Base-by-base conservation (phyloP, 2,329 filamentous ascomycete genomes). In the Triangularia verruculosa region DNA sequence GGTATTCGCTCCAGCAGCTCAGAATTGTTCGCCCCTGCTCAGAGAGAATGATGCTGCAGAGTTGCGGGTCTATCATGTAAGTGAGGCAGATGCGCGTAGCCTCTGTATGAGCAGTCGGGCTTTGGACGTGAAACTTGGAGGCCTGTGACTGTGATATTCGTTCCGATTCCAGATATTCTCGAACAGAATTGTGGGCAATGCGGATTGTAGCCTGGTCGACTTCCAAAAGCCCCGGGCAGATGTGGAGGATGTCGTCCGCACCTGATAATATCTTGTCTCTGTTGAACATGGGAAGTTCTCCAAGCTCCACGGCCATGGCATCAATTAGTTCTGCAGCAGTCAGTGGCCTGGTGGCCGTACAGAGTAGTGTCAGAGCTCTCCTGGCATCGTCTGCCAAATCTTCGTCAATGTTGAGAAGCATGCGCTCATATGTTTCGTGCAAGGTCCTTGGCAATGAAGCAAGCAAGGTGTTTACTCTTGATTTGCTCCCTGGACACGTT, bases 391-490 rank as follows among this genome's bases (percentile, higher is more conserved):
- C 53, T 24, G 13, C 56, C 8, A 32, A 64, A 22, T 57, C 61
- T n/a, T 59, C 34, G 20, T 55, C 57, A 5, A 67, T 74, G 4
- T 62, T 64, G 2, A 51, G 32, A 11, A 76, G 64, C 47, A 78
- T 60, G 4, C 61, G 57, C 28, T 63, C 61, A 27, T 63, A 63
- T 3, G 61, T 63, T 17, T 57, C 27, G 28, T 75, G 70, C 15
- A 78, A 62, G 13, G 68, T 70, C 54, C 63, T 71, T 1, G 78
- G 72, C 5, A 78, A 69, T 24, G 64, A 64, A 39, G 73, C 66
- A n/a, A 75, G 75, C 63, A 70, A 72, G 69, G 69, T 71, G 53
- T 68, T 66, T 57, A 69, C 74, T 25, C 61, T 61, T n/a, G 59
- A 25, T 34, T 51, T 68, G 66, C 39, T 69, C 27, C 55, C 39